phyloP scores from a whole-genome alignment of 305 asterid species.

The Solanum aculeatissimum region DNA sequence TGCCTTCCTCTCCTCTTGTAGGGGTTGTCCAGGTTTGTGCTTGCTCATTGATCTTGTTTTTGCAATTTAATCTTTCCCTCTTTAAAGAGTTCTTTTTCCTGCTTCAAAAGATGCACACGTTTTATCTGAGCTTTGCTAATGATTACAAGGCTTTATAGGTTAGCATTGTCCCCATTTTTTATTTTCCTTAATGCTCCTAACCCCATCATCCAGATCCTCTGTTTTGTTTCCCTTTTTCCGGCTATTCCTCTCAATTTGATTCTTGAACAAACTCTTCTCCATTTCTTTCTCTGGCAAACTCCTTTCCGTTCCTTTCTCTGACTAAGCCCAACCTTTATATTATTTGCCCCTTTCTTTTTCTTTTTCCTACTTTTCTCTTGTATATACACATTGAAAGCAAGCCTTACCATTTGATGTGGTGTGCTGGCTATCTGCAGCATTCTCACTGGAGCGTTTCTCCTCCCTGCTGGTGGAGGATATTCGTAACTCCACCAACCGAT shows the following conservation, averaged over 20 bases:
- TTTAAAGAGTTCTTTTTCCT: background rate
- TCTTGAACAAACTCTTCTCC: background rate
- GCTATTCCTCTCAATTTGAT: background rate
- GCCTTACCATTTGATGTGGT: background rate
- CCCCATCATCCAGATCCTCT: background rate
- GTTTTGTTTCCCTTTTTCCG: background rate
- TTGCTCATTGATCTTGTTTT: background rate
- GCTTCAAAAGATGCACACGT: background rate
- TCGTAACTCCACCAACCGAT: background rate
- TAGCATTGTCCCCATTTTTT: background rate
- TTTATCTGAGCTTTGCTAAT: background rate
- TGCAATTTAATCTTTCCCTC: background rate
- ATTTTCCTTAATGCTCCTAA: background rate
- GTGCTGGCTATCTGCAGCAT: background rate
- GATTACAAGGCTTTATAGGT: background rate
- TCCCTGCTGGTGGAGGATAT: background rate
- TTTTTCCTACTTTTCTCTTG: background rate
- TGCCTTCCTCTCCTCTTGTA: slow-evolving; percentile 77
- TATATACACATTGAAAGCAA: background rate
- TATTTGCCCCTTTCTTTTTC: background rate
- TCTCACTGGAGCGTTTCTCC: background rate
- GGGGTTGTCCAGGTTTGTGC: slow-evolving; percentile 67
- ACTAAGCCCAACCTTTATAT: background rate
- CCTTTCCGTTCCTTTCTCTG: background rate
- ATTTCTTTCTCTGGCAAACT: background rate